A percentile compares a stretch with the other conserved stretches of the same genome.
Evolutionary conservation across 169 alveolate genomes (phyloP).

Genomic region (Ichthyophthirius multifiliis): DNA sequence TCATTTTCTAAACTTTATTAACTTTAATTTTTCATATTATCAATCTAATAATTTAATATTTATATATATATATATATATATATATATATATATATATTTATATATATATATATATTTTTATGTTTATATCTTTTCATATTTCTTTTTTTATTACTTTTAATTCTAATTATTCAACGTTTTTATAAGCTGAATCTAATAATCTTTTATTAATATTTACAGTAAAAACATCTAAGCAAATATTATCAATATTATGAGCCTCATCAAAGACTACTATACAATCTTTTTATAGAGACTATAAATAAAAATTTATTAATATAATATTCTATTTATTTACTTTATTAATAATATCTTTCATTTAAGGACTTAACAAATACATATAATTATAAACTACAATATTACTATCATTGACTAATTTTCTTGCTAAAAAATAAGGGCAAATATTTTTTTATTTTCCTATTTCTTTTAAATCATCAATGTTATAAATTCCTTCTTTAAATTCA

Average conservation of each 20-base stretch:
- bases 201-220: slow-evolving; percentile 89
- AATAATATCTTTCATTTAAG: slow-evolving; percentile 90
- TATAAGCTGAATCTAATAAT: slow-evolving; percentile 85
- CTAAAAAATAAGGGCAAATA: slow-evolving; percentile 95
- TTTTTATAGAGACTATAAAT: slow-evolving; percentile 34
- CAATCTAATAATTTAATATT: neutral
- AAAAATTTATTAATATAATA: slow-evolving; percentile 22
- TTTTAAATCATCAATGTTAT: slow-evolving; percentile 94
- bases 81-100: neutral
- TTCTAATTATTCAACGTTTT: slow-evolving; percentile 42
- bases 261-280: slow-evolving; percentile 94
- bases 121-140: neutral
- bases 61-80: neutral
- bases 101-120: neutral
- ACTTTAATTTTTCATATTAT: neutral
- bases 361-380: slow-evolving; percentile 95
- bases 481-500: slow-evolving; percentile 82
- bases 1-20: slow-evolving; percentile 76
- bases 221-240: slow-evolving; percentile 96
- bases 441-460: slow-evolving; percentile 67
- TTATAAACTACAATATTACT: slow-evolving; percentile 95
- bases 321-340: slow-evolving; percentile 32
- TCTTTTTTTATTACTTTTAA: neutral
- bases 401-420: slow-evolving; percentile 85
- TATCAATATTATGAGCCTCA: slow-evolving; percentile 99